Evolutionary conservation across 805 yeast species (phyloP), one percentile per base, ranked within the genome.

Genomic region (Monosporozyma aquatica): DNA sequence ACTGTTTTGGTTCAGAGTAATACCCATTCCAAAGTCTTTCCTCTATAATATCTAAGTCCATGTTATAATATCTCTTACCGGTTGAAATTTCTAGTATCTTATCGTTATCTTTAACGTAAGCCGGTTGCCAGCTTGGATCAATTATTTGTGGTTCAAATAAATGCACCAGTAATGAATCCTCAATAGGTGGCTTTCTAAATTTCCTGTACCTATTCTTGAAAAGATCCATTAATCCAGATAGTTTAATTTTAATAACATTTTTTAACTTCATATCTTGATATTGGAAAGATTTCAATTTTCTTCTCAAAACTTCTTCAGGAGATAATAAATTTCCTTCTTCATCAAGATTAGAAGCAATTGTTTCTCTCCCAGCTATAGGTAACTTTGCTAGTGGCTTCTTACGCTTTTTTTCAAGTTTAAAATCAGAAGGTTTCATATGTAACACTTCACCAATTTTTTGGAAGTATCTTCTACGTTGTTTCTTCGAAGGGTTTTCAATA

Each of bases 11-110:
- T 54, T 87, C 96, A 29, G 86, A 80, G 56, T 92, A 92, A 61
- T 65, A 92, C 0, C 98, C 98, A 61, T 92, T 92, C 98, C 98
- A 92, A 42, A 92, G 64, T 45, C 98, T 71, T 58, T 92, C 97
- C 56, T 92, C 98, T 26, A 92, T 76, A 14, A 87, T 80, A 56
- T 92, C 98, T 42, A 92, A 67, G 55, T 92, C 98, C 84, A 92
- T 92, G 53, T 92, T 92, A 65, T 71, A 74, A 56, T 71, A 90
- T 49, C 69, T 71, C 43, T 75, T 76, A 3, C 92, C 94, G 0
- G 95, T 82, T 0, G 78, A 62, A 9, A 75, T 69, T 54, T 92
- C 97, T n/a, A 78, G 62, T 51, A 92, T 85, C 90, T 78, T 82
- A 48, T 84, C 79, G 33, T 77, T 78, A 45, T 73, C 75, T 46